A percentile compares a stretch with the other conserved stretches of the same genome.
phyloP scores from a whole-genome alignment of 139 green algal genomes.

The Ulvella scutata region DNA sequence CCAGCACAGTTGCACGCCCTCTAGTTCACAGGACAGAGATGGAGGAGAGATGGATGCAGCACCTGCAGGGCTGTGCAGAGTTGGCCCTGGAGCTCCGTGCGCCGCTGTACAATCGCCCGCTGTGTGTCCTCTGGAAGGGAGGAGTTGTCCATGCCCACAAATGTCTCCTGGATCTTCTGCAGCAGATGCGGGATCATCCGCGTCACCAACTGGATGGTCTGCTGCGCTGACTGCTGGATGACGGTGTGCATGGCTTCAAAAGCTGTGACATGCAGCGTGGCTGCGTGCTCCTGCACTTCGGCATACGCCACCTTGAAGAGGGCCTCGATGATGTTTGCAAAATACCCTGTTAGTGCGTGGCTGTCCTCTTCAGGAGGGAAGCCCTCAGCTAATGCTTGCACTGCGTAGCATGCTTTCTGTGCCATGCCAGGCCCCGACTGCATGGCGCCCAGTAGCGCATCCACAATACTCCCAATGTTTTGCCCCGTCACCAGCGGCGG shows the following conservation, averaged over 20 bases:
- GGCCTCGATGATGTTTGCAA: not conserved
- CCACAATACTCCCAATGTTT: slow-evolving; percentile 46
- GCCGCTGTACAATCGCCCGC: not conserved
- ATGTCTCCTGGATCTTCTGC: not conserved
- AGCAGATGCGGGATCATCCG: not conserved
- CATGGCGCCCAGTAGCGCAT: slow-evolving; percentile 9
- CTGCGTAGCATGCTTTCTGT: slow-evolving; percentile 19
- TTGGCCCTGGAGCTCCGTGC: not conserved
- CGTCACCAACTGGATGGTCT: slow-evolving; percentile 1
- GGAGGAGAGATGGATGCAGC: no score
- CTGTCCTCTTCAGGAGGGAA: not conserved
- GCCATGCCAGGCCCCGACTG: slow-evolving; percentile 17
- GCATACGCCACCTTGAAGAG: slow-evolving; percentile 30
- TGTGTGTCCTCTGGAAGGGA: not conserved
- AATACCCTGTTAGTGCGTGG: not conserved
- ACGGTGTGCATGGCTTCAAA: not conserved
- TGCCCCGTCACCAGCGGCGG: slow-evolving; percentile 27
- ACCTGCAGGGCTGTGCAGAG: not conserved
- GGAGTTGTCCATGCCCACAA: not conserved
- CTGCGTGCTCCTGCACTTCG: slow-evolving; percentile 72
- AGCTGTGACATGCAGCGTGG: slow-evolving; percentile 55
- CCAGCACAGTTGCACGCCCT: no score
- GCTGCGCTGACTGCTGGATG: not conserved
- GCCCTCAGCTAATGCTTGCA: not conserved
- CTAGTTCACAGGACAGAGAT: no score